phyloP scores from a whole-genome alignment of 208 protist genomes.

The Naegleria fowleri region DNA sequence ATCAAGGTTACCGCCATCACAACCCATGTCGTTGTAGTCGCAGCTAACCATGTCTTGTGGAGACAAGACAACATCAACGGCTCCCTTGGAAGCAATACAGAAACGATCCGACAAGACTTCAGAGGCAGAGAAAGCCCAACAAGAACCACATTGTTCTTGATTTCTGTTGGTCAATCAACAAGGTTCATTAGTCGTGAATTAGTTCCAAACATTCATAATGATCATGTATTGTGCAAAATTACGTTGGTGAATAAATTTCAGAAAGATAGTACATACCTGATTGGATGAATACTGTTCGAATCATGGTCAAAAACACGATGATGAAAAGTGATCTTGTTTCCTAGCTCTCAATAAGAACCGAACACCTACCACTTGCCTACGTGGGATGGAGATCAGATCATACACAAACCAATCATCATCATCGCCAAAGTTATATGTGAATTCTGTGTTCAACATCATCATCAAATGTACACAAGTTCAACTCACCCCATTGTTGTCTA shows the following conservation, averaged over 20 bases:
- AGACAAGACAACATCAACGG: constrained; percentile 38
- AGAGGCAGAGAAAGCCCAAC: constrained; percentile 19
- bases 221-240: too few relatives aligned
- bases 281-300: constrained; percentile 1
- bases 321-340: too few relatives aligned
- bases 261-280: neutral
- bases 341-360: too few relatives aligned
- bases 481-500: constrained; percentile 14
- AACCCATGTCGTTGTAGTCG: neutral
- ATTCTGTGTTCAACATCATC: too few relatives aligned
- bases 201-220: too few relatives aligned
- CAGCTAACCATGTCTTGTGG: neutral
- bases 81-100: constrained; percentile 64
- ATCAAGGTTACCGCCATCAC: neutral
- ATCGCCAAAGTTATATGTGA: too few relatives aligned
- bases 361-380: too few relatives aligned
- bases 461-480: neutral
- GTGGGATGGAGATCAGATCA: too few relatives aligned
- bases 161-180: constrained; percentile 6
- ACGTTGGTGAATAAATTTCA: neutral
- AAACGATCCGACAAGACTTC: constrained; percentile 73
- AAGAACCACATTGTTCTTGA: constrained; percentile 22
- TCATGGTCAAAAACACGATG: too few relatives aligned
- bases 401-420: too few relatives aligned
- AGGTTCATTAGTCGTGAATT: too few relatives aligned